phyloP scores from a whole-genome alignment of 2,329 filamentous ascomycete species.

The Alternaria sp. region DNA sequence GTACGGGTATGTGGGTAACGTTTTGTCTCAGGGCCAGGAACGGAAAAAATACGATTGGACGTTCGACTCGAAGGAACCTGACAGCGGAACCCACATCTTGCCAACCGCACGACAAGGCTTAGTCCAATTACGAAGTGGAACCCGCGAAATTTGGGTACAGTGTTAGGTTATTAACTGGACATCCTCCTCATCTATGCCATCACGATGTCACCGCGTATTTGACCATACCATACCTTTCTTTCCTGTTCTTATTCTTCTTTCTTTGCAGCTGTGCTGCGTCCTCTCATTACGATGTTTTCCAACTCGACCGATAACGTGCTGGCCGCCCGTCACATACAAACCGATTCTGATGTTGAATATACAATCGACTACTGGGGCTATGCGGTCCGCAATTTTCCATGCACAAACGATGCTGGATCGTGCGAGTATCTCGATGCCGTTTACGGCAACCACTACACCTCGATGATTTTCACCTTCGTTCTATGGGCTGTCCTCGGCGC shows the following conservation, averaged over 20 bases:
- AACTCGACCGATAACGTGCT: slow-evolving; percentile 10
- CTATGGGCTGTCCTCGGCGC: slow-evolving; percentile 13
- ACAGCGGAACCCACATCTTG: slow-evolving; percentile 12
- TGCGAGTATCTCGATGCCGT: slow-evolving; percentile 16
- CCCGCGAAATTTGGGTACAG: slow-evolving; percentile 5
- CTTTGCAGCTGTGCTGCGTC: slow-evolving; percentile 15
- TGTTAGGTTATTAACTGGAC: slow-evolving; percentile 7
- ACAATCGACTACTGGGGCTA: slow-evolving; percentile 18
- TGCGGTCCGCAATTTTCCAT: slow-evolving; percentile 13
- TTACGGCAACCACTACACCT: slow-evolving; percentile 11
- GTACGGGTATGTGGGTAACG: slow-evolving; percentile 3
- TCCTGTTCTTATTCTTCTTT: slow-evolving; percentile 1
- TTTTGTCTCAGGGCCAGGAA: slow-evolving; percentile 9
- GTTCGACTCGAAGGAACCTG: slow-evolving; percentile 9
- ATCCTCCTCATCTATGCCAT: background rate
- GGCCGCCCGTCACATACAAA: slow-evolving; percentile 15
- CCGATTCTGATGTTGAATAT: slow-evolving; percentile 9
- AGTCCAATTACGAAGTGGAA: slow-evolving; percentile 5
- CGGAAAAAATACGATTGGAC: slow-evolving; percentile 10
- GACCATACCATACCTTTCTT: background rate
- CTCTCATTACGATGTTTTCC: slow-evolving; percentile 11
- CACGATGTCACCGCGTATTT: background rate
- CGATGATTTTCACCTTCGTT: slow-evolving; percentile 15
- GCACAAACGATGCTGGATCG: slow-evolving; percentile 9
- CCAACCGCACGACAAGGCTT: slow-evolving; percentile 7